These are phyloP conservation scores for Eucalyptus cloeziana DNA, from an alignment of 345 rosid genomes.

Conservation along the genomic window DNA sequence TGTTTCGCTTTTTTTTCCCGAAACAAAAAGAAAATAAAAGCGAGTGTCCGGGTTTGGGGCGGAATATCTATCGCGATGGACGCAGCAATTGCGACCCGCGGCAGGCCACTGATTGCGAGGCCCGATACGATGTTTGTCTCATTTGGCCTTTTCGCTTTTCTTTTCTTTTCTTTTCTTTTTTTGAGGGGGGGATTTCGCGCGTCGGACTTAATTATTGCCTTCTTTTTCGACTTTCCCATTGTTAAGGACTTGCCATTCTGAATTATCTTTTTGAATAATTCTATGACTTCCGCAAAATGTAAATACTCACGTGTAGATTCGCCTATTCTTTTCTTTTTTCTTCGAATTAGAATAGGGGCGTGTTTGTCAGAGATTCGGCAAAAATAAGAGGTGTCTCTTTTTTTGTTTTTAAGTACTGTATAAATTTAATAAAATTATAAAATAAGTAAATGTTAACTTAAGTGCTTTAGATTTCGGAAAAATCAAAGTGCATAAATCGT, in stretches of 20 bases:
- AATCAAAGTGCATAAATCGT: background rate
- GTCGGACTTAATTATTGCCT: background rate
- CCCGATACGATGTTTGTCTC: background rate
- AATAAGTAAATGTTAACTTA: background rate
- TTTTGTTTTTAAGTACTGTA: fast-evolving
- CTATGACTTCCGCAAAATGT: background rate
- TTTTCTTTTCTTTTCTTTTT: background rate
- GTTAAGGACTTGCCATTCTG: background rate
- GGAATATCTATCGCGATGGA: background rate
- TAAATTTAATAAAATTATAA: background rate
- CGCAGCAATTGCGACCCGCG: background rate
- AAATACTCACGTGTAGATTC: background rate
- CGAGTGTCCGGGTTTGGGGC: background rate
- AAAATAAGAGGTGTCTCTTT: fast-evolving
- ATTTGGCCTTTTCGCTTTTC: background rate
- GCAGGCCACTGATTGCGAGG: background rate
- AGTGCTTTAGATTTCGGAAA: background rate
- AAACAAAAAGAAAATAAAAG: background rate
- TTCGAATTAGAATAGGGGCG: too few relatives aligned
- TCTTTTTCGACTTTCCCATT: background rate
- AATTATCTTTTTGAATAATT: background rate
- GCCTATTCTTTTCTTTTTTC: too few relatives aligned
- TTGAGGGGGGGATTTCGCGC: background rate
- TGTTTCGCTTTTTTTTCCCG: background rate
- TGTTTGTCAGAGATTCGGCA: fast-evolving